phyloP scores from a whole-genome alignment of 208 protist species.

The Trypanosoma avium region DNA sequence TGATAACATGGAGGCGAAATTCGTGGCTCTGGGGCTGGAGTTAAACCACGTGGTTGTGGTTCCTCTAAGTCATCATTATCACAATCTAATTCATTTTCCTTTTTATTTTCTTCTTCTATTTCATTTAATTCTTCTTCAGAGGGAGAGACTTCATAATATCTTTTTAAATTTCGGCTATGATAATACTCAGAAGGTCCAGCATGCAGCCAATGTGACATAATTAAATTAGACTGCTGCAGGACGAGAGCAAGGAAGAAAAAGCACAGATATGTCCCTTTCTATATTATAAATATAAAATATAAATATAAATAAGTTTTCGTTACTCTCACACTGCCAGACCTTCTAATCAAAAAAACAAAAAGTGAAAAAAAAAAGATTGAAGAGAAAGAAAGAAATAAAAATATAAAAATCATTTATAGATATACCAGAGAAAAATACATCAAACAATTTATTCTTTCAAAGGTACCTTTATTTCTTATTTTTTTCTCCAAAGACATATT shows the following conservation, averaged over 20 bases:
- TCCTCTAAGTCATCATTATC: constrained; percentile 8
- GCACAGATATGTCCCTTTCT: constrained; percentile 1
- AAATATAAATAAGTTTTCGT: neutral
- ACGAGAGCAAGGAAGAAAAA: constrained; percentile 8
- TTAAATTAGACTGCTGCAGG: too few species aligned
- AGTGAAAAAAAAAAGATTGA: neutral
- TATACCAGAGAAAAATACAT: too few species aligned
- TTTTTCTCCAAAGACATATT: too few species aligned
- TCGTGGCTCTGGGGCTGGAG: constrained; percentile 12
- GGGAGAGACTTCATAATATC: too few species aligned
- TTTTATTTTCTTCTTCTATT: too few species aligned
- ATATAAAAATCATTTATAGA: neutral
- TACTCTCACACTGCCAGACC: neutral
- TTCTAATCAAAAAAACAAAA: constrained; percentile 16
- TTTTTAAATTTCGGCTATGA: neutral
- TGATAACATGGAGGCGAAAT: too few species aligned
- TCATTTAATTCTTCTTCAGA: too few species aligned
- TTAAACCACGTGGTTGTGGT: constrained; percentile 6
- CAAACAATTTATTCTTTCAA: too few species aligned
- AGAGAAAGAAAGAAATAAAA: neutral
- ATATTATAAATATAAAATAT: constrained; percentile 2
- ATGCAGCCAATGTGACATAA: neutral
- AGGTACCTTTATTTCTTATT: too few species aligned
- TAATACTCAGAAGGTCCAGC: neutral
- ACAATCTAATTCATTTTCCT: too few species aligned